Evolutionary conservation across 2,329 filamentous ascomycete species (phyloP), one percentile per base, ranked within the genome.

Genomic region (Alternaria brassicicola): DNA sequence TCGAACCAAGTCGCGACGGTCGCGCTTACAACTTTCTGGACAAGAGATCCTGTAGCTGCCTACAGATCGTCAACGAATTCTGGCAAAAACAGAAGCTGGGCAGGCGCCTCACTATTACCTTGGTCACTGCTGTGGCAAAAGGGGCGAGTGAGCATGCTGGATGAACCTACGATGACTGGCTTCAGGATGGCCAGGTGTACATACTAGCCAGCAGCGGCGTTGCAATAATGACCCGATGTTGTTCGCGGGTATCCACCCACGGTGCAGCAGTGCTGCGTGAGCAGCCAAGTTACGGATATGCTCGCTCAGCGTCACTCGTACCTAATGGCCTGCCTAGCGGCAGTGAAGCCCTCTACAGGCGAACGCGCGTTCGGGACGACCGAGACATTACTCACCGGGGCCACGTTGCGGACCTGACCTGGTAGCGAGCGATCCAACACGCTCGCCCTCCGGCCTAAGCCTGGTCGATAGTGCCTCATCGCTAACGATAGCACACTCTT

Each of bases 341-440:
- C 35, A 54, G 10, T 23, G 26, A 31, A 31, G 33, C 36, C 28
- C 17, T 19, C 39, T 19, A 38, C 19, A 21, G 31, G 41, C 25
- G 39, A 46, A 54, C n/a, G 46, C 13, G n/a, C 38, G 42, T 30
- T 49, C 48, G 52, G 51, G 7, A 23, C 33, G 56, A 38, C 56
- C 55, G 55, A 61, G 31, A 57, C 50, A 45, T 35, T 21, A 13
- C 50, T 53, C 33, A 51, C 31, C 45, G 45, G 39, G 38, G 36
- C 39, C 28, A 42, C 9, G 47, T 28, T 58, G 50, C 45, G 17
- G 35, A 25, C 28, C 45, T 41, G 26, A 38, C 48, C 41, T 55
- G 52, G 59, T 59, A 62, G 55, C 59, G 55, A 59, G 33, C 28
- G 51, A 52, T 52, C 38, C 43, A 43, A 25, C 31, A 45, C 55